A percentile compares a stretch with the other conserved stretches of the same genome.
Evolutionary conservation across 148 eudicot genomes (phyloP).

Genomic region (Cornus kousa): DNA sequence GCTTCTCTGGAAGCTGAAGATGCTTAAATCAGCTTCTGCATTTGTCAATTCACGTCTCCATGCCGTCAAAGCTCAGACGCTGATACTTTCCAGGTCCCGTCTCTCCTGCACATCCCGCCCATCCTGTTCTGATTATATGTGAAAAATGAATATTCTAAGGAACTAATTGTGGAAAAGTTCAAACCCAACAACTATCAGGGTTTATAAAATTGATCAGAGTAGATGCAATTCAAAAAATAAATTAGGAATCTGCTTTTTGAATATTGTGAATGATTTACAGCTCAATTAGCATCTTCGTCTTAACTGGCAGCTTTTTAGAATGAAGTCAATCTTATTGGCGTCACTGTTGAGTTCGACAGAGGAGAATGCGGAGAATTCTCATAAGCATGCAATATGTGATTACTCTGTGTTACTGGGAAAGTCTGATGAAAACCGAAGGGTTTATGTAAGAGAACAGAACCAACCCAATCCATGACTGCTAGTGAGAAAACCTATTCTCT

Average conservation of each 20-base stretch:
- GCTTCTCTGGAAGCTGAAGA: constrained; percentile 65
- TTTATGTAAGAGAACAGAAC: too few relatives aligned
- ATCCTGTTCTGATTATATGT: neutral
- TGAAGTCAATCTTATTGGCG: neutral
- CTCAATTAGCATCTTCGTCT: neutral
- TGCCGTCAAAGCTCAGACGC: constrained; percentile 64
- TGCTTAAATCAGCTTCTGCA: constrained; percentile 60
- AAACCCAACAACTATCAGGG: neutral
- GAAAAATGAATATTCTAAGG: neutral
- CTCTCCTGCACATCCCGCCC: neutral
- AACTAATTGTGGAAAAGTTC: neutral
- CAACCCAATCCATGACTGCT: too few relatives aligned
- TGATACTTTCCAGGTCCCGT: constrained; percentile 58
- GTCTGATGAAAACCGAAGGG: too few relatives aligned
- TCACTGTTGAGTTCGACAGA: neutral
- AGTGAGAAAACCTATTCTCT: neutral
- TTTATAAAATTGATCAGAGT: neutral
- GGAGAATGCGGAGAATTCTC: neutral
- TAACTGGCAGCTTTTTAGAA: neutral
- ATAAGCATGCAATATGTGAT: too few relatives aligned
- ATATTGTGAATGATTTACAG: neutral
- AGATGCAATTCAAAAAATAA: neutral
- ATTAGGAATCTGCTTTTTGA: neutral
- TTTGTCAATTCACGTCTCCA: constrained; percentile 68
- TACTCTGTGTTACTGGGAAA: too few relatives aligned